Evolutionary conservation across 345 rosid species (phyloP), one percentile per base, ranked within the genome.

Genomic region (Salix koriyanagi): DNA sequence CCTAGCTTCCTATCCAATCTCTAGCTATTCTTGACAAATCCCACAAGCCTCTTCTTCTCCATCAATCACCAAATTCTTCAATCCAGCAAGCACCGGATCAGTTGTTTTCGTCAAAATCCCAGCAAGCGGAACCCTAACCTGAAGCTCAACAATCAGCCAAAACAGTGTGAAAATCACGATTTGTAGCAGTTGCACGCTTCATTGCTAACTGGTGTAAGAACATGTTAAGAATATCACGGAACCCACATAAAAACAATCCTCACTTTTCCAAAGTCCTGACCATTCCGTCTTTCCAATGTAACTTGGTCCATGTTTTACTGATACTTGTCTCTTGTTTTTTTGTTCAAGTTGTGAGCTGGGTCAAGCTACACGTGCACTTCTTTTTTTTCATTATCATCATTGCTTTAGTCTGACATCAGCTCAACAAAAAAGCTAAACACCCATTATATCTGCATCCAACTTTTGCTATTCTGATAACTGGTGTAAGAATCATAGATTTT

Each of bases 271-370:
- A 93, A 96, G 86, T 93, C 91, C 84, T 96, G 99, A 78, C 99
- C 98, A 69, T 93, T 96, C 82, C 96, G 95, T 73, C 99, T 96
- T 83, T 92, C 99, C 44, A 96, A 90, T 87, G 99, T 96, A 86
- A 91, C 75, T 68, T 46, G 41, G 13, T 78, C 41, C 61, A 62
- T 28, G 62, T 44, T 46, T 58, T 58, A 58, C 62, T 56, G 28
- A 58, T 58, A 58, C 23, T 58, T n/a, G 28, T 58, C 28, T n/a
- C 26, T 58, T 58, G 6, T 7, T 54, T 54, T 54, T 9, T 21
- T 34, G 60, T 7, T 21, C 60, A 54, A 2, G n/a, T 54, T 16
- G 16, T 19, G 60, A 54, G 21, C 4, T 21, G 60, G 60, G 1
- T 54, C 25, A 54, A 54, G 25, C 26, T 16, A 3, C 13, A 52